A percentile compares a stretch with the other conserved stretches of the same genome.
Conservation (phyloP, 192 early-diverging fungal species). For the Rhizoclosmatium globosum region DNA sequence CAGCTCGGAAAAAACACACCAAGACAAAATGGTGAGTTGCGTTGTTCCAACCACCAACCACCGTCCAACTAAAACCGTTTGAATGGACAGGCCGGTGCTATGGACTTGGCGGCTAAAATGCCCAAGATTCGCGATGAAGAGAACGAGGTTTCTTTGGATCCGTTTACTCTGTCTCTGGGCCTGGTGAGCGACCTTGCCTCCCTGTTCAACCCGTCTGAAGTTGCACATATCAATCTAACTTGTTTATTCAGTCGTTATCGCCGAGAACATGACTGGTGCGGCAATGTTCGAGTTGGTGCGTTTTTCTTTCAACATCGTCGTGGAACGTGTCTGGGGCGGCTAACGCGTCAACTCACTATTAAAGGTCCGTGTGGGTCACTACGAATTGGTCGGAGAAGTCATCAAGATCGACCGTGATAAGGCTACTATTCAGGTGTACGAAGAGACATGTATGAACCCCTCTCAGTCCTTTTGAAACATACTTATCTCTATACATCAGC, state of each 20-base stretch:
- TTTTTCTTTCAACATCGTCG: slow-evolving; percentile 6
- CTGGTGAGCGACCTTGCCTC: slow-evolving; percentile 66
- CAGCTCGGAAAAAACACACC: neutral
- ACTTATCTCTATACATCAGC: slow-evolving; percentile 55
- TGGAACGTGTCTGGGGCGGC: neutral
- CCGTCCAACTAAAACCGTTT: neutral
- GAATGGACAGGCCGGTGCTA: slow-evolving; percentile 66
- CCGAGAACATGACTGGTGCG: slow-evolving; percentile 96
- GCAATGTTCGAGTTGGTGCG: slow-evolving; percentile 98
- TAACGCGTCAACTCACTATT: neutral
- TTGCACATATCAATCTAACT: neutral
- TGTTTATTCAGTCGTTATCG: slow-evolving; percentile 84
- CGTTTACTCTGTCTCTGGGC: slow-evolving; percentile 98
- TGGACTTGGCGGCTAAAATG: slow-evolving; percentile 87
- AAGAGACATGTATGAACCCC: slow-evolving; percentile 83
- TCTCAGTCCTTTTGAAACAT: neutral
- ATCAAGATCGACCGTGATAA: slow-evolving; percentile 99
- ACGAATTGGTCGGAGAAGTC: slow-evolving; percentile 98
- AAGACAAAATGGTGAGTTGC: slow-evolving; percentile 3
- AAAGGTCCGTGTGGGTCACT: slow-evolving; percentile 95
- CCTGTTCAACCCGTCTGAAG: neutral
- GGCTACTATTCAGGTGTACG: slow-evolving; percentile 99
- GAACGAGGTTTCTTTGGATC: slow-evolving; percentile 86
- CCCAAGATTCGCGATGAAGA: slow-evolving; percentile 88
- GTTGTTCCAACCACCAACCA: neutral